Percentiles rank a stretch among this genome's conserved stretches.
phyloP scores from a whole-genome alignment of 176 grass and related monocot species.

The Thalia dealbata region DNA sequence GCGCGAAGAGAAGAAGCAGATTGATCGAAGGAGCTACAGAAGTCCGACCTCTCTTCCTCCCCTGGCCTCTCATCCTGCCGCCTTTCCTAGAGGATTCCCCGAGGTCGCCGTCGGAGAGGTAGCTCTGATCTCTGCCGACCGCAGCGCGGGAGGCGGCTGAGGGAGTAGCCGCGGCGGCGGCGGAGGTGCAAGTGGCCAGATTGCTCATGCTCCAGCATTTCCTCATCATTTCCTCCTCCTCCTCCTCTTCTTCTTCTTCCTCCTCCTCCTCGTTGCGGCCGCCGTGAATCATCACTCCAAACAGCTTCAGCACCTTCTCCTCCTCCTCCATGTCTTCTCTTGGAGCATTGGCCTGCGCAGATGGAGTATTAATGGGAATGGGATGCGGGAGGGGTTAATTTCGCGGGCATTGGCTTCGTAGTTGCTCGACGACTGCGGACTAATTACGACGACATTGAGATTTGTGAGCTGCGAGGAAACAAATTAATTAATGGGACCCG shows the following conservation, averaged over 20 bases:
- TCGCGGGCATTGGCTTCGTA: too few relatives aligned
- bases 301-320: constrained; percentile 37
- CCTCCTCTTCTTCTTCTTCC: constrained; percentile 2
- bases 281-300: constrained; percentile 33
- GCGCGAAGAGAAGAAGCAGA: too few relatives aligned
- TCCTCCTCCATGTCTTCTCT: background rate
- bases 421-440: too few relatives aligned
- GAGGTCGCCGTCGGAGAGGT: constrained; percentile 52
- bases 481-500: too few relatives aligned
- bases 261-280: background rate
- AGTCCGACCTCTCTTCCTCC: constrained; percentile 72
- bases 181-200: constrained; percentile 9
- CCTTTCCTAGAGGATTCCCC: constrained; percentile 32
- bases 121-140: constrained; percentile 1
- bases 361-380: too few relatives aligned
- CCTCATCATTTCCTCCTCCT: constrained; percentile 28
- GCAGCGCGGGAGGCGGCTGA: background rate
- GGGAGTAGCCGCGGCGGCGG: background rate
- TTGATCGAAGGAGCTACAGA: too few relatives aligned
- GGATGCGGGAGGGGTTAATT: too few relatives aligned
- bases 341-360: too few relatives aligned
- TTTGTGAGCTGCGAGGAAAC: too few relatives aligned
- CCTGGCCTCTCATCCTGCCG: constrained; percentile 35
- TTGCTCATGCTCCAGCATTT: constrained; percentile 33
- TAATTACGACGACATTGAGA: too few relatives aligned